Evolutionary conservation across 2,329 filamentous ascomycete species (phyloP), one percentile per base, ranked within the genome.

Genomic region (Aspergillus oerlinghausenensis): DNA sequence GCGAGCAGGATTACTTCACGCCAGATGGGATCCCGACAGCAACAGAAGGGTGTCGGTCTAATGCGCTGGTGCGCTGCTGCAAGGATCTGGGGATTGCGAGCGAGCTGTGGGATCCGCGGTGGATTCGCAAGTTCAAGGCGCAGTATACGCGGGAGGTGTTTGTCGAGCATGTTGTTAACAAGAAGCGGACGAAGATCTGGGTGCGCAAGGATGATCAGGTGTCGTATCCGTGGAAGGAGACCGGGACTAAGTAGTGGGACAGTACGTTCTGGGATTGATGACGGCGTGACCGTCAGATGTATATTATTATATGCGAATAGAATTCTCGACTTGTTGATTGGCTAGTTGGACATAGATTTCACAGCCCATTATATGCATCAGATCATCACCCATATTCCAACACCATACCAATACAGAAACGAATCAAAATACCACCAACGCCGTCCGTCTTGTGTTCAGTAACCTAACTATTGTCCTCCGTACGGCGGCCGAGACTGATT

Each of bases 41-140:
- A 8, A 92, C 92, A 58, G 94, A 99, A 77, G 94, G 94, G 53
- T 96, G 92, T 82, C 97, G 97, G 77, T 96, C 92, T 61, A 99
- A 99, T 72, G 94, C 94, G 11, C 82, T 99, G 64, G 95, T 97
- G 87, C 89, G 94, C 57, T 97, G 93, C 82, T 97, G 94, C 81
- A 99, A 99, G 79, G 94, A 99, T 74, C 79, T 99, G 32, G 94
- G 94, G 38, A 89, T 99, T 63, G 94, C 91, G 1, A 92, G 88
- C 62, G 94, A 99, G 76, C 83, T 99, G 21, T 99, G 94, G 94
- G 94, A 99, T 77, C 94, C 94, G 38, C 81, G 89, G 55, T 99
- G 89, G 77, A 91, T 97, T 63, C 85, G 89, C 66, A 84, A 83
- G 65, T 99, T 91, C 78, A 89, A 89, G 80, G 85, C 85, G 66